Evolutionary conservation across 441 rosid genomes (phyloP), one percentile per base, ranked within the genome.

Genomic region (Adansonia madagascariensis): DNA sequence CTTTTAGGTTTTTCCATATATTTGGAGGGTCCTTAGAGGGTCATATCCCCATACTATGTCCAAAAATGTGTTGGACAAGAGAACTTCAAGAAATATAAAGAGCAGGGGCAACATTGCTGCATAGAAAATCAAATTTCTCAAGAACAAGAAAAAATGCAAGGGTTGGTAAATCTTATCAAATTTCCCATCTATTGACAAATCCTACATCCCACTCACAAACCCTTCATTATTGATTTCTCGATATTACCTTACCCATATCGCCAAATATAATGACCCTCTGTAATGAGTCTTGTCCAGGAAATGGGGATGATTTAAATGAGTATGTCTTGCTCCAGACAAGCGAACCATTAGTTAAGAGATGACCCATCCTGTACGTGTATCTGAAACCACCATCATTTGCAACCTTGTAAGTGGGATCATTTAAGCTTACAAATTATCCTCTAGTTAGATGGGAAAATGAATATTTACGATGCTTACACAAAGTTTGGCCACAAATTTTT

Each of bases 191-290:
- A 10, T 71, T 70, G 46, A 27, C 59, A 70, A 70, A 70, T 52
- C 60, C 60, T 14, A 67, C 55, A 18, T 31, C 22, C 74, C 17
- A 3, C 46, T 27, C 60, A 17, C 63, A 35, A 76, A 8, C 62
- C 46, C 56, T 43, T 57, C 72, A 74, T 43, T 8, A 22, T 67
- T 35, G 75, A 72, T 67, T 73, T 53, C 46, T 24, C 8, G 0
- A 75, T n/a, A 41, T 56, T 86, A 95, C 99, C 97, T 93, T 95
- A 11, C 99, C 98, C 97, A 95, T 90, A 82, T 92, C 99, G 70
- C 98, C 98, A 53, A 92, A 93, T 74, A 95, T 81, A 47, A 92
- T 82, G 71, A 93, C 89, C 43, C 88, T 90, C 80, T 95, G 99
- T 76, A 90, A 80, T 0, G 98, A 93, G 78, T 93, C 88, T 80